phyloP scores from a whole-genome alignment of 331 rosid species.

The Saraca asoca region DNA sequence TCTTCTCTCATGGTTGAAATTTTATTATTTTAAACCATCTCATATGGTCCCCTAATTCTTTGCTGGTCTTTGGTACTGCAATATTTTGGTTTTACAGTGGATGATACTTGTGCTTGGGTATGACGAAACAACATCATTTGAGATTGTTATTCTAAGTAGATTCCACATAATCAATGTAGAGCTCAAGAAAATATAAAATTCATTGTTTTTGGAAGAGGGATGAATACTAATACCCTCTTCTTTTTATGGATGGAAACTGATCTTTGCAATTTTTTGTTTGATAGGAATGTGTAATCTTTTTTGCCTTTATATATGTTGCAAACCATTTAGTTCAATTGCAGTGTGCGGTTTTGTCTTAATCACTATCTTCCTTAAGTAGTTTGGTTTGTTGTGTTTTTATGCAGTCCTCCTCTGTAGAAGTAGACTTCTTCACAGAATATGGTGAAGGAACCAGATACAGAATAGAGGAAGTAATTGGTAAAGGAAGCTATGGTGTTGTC shows the following conservation, averaged over 20 bases:
- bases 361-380: slow-evolving; percentile 27
- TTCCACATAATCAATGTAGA: too few species aligned
- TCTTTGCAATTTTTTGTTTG: not conserved
- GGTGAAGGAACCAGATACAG: slow-evolving; percentile 97
- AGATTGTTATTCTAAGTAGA: too few species aligned
- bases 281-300: too few species aligned
- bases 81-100: slow-evolving; percentile 19
- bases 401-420: slow-evolving; percentile 84
- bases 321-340: slow-evolving; percentile 11
- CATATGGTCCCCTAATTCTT: slow-evolving; percentile 13
- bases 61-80: not conserved
- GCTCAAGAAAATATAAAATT: not conserved
- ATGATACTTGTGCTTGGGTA: not conserved
- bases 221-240: not conserved
- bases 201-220: slow-evolving; percentile 10
- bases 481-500: slow-evolving; percentile 99
- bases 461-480: slow-evolving; percentile 99
- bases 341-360: slow-evolving; percentile 3
- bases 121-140: too few species aligned
- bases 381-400: slow-evolving; percentile 34
- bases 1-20: slow-evolving; percentile 11
- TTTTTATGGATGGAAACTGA: slow-evolving; percentile 19
- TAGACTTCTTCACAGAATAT: slow-evolving; percentile 95
- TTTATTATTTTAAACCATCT: not conserved
- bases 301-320: slow-evolving; percentile 8